Conservation (phyloP, 129 eudicot genomes). For the Oenanthe sinensis region DNA sequence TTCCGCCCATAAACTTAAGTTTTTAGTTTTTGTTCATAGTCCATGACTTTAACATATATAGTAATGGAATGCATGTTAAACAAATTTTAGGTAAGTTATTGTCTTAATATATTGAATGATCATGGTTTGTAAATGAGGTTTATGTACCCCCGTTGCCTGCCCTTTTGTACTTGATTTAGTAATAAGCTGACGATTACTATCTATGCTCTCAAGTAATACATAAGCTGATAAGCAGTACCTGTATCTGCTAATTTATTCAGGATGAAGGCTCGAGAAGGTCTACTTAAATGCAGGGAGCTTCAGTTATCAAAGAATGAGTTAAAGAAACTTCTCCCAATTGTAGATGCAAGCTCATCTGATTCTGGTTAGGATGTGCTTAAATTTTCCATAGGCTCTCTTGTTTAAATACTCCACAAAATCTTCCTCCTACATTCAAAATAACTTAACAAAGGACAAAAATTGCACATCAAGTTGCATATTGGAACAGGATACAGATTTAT, state of each 20-base stretch:
- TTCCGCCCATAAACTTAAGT: not conserved
- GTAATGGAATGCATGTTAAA: not conserved
- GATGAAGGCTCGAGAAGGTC: constrained; percentile 99
- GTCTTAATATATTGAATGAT: not conserved
- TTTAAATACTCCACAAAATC: not conserved
- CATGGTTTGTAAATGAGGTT: not conserved
- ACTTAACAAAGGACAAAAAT: not conserved
- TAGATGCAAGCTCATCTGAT: constrained; percentile 98
- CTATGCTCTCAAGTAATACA: not conserved
- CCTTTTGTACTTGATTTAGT: not conserved
- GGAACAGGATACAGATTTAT: not conserved
- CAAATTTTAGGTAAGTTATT: not conserved
- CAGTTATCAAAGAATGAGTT: constrained; percentile 85
- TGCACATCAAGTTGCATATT: not conserved
- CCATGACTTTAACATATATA: not conserved
- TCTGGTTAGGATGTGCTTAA: constrained; percentile 47
- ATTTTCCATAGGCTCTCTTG: not conserved
- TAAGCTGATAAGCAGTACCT: not conserved
- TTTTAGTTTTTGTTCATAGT: not conserved
- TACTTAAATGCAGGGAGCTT: constrained; percentile 85
- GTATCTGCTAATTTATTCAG: constrained; percentile 19
- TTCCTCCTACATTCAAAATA: not conserved
- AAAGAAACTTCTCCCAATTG: constrained; percentile 95
- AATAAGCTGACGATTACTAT: not conserved
- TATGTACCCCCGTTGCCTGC: not conserved